A percentile compares a stretch with the other conserved stretches of the same genome.
phyloP scores from a whole-genome alignment of 1,139 yeast genomes.

The Debaryomyces psychrophilus region DNA sequence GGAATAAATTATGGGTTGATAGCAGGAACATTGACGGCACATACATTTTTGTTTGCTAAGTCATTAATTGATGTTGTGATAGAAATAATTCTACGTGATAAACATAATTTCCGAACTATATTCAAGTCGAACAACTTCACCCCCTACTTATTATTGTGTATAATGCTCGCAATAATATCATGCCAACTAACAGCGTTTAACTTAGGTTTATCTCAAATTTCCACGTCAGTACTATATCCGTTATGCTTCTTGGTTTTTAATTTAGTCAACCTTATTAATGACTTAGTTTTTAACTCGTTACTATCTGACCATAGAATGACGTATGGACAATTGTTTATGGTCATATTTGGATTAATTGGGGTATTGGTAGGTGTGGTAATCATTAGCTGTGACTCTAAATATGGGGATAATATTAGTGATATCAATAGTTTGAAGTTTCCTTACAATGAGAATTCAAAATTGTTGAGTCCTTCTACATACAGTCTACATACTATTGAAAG shows the following conservation, averaged over 20 bases:
- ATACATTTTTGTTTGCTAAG: conserved; percentile 82
- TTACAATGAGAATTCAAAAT: conserved; percentile 18
- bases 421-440: conserved; percentile 27
- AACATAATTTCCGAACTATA: conserved; percentile 25
- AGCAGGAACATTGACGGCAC: conserved; percentile 84
- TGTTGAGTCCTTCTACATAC: neutral
- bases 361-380: conserved; percentile 47
- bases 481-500: conserved; percentile 5
- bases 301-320: conserved; percentile 33
- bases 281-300: conserved; percentile 55
- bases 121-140: conserved; percentile 27
- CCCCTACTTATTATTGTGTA: conserved; percentile 54
- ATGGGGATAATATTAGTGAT: conserved; percentile 19
- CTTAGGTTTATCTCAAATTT: conserved; percentile 68
- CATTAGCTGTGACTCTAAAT: conserved; percentile 50
- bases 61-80: conserved; percentile 72
- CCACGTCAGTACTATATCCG: conserved; percentile 83
- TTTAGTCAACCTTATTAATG: conserved; percentile 72
- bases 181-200: conserved; percentile 75
- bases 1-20: conserved; percentile 70
- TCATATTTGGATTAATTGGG: conserved; percentile 39
- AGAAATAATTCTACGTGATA: conserved; percentile 43
- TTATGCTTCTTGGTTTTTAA: conserved; percentile 85
- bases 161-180: conserved; percentile 71
- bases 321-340: conserved; percentile 36